These are phyloP conservation scores for Colletotrichum euphorbiae DNA, from an alignment of 2,329 filamentous ascomycete species.

Conservation along the genomic window DNA sequence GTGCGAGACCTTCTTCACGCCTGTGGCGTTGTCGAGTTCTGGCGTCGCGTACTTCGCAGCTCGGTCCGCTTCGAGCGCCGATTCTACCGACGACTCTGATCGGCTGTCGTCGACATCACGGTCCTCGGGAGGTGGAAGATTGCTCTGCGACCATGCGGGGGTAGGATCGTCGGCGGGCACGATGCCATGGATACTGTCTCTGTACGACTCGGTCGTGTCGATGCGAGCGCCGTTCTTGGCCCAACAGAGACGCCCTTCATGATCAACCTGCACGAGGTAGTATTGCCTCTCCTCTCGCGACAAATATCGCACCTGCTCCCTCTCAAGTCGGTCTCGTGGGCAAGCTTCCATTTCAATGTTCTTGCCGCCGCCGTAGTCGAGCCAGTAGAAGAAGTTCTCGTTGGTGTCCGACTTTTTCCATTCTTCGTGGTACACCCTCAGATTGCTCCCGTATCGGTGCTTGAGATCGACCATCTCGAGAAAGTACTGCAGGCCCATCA, in stretches of 20 bases:
- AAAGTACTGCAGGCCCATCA: constrained; percentile 89
- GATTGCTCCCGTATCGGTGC: constrained; percentile 87
- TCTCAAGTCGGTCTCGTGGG: constrained; percentile 78
- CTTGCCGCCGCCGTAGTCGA: constrained; percentile 83
- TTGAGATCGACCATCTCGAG: constrained; percentile 87
- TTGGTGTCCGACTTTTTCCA: constrained; percentile 83
- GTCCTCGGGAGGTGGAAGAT: constrained; percentile 43
- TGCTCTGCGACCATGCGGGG: constrained; percentile 59
- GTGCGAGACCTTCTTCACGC: constrained; percentile 66
- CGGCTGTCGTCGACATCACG: constrained; percentile 44
- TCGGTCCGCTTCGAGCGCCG: constrained; percentile 67
- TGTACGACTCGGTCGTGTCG: constrained; percentile 79
- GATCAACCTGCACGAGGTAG: constrained; percentile 83
- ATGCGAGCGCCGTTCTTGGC: constrained; percentile 84
- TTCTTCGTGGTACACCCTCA: constrained; percentile 83
- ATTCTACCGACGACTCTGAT: constrained; percentile 55
- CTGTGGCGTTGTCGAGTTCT: constrained; percentile 70
- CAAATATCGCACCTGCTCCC: constrained; percentile 85
- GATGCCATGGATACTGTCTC: constrained; percentile 82
- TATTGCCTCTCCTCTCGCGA: constrained; percentile 83
- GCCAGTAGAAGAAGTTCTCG: constrained; percentile 95
- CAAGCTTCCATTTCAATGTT: constrained; percentile 77
- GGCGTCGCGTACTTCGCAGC: constrained; percentile 74
- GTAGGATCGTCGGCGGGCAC: constrained; percentile 71
- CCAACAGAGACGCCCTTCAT: constrained; percentile 83